A percentile compares a stretch with the other conserved stretches of the same genome.
Evolutionary conservation across 202 grass and related monocot species (phyloP).

Genomic region (Zizania palustris): DNA sequence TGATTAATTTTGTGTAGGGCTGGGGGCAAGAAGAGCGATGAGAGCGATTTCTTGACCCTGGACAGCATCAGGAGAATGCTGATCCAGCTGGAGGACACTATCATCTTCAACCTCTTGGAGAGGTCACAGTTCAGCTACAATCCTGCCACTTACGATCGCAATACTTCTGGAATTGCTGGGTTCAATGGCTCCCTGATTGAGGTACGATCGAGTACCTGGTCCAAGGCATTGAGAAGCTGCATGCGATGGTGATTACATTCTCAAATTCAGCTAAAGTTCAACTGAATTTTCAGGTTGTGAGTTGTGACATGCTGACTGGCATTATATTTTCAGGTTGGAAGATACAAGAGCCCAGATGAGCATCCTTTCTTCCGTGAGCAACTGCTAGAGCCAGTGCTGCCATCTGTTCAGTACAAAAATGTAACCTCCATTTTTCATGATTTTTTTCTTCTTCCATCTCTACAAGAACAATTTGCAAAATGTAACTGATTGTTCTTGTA

Average conservation of each 20-base stretch:
- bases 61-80: slow-evolving; percentile 53
- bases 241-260: slow-evolving; percentile 58
- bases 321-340: slow-evolving; percentile 58
- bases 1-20: slow-evolving; percentile 23
- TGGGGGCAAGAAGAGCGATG: slow-evolving; percentile 41
- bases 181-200: slow-evolving; percentile 52
- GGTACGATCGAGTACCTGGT: slow-evolving; percentile 59
- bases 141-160: slow-evolving; percentile 48
- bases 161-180: slow-evolving; percentile 40
- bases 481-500: too few relatives aligned
- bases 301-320: too few relatives aligned
- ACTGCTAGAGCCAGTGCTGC: slow-evolving; percentile 46
- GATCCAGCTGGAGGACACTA: slow-evolving; percentile 64
- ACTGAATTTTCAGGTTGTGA: too few relatives aligned
- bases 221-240: slow-evolving; percentile 48
- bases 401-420: slow-evolving; percentile 52
- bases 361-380: slow-evolving; percentile 56
- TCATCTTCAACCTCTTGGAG: slow-evolving; percentile 60
- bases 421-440: neutral
- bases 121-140: slow-evolving; percentile 66
- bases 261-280: too few relatives aligned
- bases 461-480: too few relatives aligned
- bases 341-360: slow-evolving; percentile 65
- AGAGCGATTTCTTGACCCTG: slow-evolving; percentile 49
- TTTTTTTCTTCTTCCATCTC: too few relatives aligned